A percentile compares a stretch with the other conserved stretches of the same genome.
These are phyloP conservation scores for Rhizoclosmatium sp. DNA, from an alignment of 192 early-diverging fungal genomes.

Conservation along the genomic window DNA sequence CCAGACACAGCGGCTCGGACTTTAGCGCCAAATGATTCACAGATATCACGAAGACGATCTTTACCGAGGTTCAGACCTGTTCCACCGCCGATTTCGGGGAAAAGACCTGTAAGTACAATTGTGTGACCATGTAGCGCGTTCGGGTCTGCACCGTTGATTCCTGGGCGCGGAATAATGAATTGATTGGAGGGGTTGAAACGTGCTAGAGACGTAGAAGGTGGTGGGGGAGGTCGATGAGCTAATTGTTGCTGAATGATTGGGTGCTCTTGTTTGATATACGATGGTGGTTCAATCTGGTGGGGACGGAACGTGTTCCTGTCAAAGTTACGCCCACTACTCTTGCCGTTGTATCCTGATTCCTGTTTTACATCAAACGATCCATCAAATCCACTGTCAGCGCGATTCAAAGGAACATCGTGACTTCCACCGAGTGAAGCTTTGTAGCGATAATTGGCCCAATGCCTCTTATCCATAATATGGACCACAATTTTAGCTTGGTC, in stretches of 20 bases:
- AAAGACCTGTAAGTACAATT: conserved; percentile 19
- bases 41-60: conserved; percentile 10
- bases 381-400: background rate
- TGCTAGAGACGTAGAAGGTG: background rate
- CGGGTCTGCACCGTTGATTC: background rate
- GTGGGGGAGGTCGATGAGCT: too few species aligned
- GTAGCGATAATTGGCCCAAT: background rate
- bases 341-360: background rate
- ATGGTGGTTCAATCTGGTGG: background rate
- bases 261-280: background rate
- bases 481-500: background rate
- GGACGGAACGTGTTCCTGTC: background rate
- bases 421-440: background rate
- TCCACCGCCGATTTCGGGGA: conserved; percentile 29
- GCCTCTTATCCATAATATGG: conserved; percentile 15
- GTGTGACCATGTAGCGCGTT: background rate
- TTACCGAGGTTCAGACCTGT: conserved; percentile 19
- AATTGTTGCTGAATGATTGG: background rate
- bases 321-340: background rate
- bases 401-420: background rate
- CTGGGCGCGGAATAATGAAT: conserved; percentile 7
- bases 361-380: background rate
- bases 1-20: conserved; percentile 24
- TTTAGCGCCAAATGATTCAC: conserved; percentile 9
- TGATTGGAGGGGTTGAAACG: background rate